Base-by-base conservation (phyloP, 306 rosid species). In the Calophaca sinica region DNA sequence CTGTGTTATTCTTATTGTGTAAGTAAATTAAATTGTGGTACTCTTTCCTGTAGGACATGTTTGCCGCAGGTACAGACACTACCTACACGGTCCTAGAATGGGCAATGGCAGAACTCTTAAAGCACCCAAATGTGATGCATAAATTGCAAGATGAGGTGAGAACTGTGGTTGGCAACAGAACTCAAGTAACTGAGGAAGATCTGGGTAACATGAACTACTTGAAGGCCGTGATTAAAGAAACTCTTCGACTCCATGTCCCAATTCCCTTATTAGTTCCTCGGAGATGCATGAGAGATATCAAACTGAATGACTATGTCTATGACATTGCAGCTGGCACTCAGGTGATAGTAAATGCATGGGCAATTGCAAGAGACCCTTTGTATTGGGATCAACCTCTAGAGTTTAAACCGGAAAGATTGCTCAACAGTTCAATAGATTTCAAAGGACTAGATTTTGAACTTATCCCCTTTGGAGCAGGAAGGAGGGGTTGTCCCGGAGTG, bases 141-240 rank as follows among this genome's bases (percentile, higher is more conserved):
- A 72, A 33, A 79, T 29, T 79, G 57, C 83, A 72, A 79, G 63
- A 64, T 0, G 83, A 79, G 48, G 83, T 79, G 15, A 72, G 78
- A 36, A 72, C 3, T 35, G 62, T 55, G 53, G 63, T 65, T 55
- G 63, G 83, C 0, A 46, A 55, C 44, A 72, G 7, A 8, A 72
- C 55, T 35, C 61, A 36, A 3, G 39, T 72, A 45, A 64, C 74
- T 3, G 83, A 72, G 15, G 63, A 72, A 1, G 83, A 72, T 79
- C 64, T 79, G 63, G 28, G 15, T 26, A 15, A 72, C 7, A 79
- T 79, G 83, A 64, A 65, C 9, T 79, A 72, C 79, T 65, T 72
- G 55, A 79, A 79, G 13, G 83, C 83, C 12, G 83, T 79, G 69
- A 72, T 79, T 4, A 79, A 72, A 63, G 82, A 79, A 72, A 62